Base-by-base conservation (phyloP, 208 protist genomes). In the Crithidia fasciculata region DNA sequence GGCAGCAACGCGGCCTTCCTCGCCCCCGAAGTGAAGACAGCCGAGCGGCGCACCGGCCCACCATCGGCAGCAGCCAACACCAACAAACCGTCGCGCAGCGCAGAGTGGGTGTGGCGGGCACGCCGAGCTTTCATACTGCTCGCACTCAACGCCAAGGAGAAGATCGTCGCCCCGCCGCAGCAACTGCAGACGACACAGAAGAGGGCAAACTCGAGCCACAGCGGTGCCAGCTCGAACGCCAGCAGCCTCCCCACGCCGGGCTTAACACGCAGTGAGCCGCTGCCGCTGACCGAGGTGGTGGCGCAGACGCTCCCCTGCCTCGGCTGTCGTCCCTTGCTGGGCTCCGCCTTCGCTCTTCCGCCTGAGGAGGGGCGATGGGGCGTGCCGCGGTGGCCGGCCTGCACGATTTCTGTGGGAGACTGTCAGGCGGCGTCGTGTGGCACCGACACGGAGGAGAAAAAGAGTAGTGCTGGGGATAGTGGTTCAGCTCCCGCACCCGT, bases 271-370 rank as follows among this genome's bases (percentile, higher is more conserved):
- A 8, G n/a, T 3, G 55, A 15, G 55, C 2, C 37, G 28, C 4
- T 56, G 56, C 56, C 67, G 43, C 18, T 56, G 56, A 64, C 67
- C 0, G 56, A 37, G 19, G 56, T 61, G 44, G 67, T 72, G 67
- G 67, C 67, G 12, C 54, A 72, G 45, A n/a, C 67, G 45, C 45
- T 72, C 44, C 45, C 56, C 13, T 72, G 54, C 36, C 56, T 72
- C 9, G 54, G 56, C 45, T 72, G 67, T 19, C 6, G 56, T 0
- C 10, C 67, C 6, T 2, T 28, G 49, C 5, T 28, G 7, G 13
- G 40, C 12, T 49, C 16, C 4, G 8, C 9, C 18, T 64, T 52
- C 18, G 45, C n/a, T 2, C 67, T 4, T 39, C 64, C 49, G 39
- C 50, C 36, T 4, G 40, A 69, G 16, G 52, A 36, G 28, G 9